Percentiles rank a stretch among this genome's conserved stretches.
phyloP scores from a whole-genome alignment of 192 early-diverging fungal genomes.

The Linnemannia schmuckeri region DNA sequence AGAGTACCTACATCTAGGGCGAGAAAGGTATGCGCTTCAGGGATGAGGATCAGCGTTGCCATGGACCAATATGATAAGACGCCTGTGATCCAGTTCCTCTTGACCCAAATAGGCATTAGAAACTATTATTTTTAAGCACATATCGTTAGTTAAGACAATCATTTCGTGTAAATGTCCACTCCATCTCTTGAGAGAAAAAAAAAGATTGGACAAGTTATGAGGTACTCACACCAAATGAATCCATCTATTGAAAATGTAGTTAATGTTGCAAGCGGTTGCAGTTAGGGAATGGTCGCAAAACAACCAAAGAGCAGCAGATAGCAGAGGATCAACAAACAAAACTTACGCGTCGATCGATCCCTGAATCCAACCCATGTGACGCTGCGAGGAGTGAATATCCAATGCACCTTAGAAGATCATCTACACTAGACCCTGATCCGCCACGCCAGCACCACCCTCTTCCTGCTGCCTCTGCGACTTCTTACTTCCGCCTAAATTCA shows the following conservation, averaged over 20 bases:
- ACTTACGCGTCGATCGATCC: background rate
- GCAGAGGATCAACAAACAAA: background rate
- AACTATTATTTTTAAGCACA: conserved; percentile 11
- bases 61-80: conserved; percentile 40
- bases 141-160: background rate
- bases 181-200: background rate
- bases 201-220: no score
- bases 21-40: conserved; percentile 37
- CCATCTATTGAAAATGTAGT: background rate
- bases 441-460: background rate
- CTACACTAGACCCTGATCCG: background rate
- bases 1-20: conserved; percentile 29
- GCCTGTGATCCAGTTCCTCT: background rate
- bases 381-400: background rate
- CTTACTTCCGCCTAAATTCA: background rate
- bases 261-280: no score
- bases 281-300: background rate
- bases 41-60: conserved; percentile 31
- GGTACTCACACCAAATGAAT: conserved; percentile 19
- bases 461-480: background rate
- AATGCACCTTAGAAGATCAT: background rate
- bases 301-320: background rate
- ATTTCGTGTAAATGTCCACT: no score
- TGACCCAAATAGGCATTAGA: conserved; percentile 25
- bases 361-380: background rate